These are phyloP conservation scores for Tephrocybe sp. DNA, from an alignment of 768 basidiomycete species.

Conservation along the genomic window DNA sequence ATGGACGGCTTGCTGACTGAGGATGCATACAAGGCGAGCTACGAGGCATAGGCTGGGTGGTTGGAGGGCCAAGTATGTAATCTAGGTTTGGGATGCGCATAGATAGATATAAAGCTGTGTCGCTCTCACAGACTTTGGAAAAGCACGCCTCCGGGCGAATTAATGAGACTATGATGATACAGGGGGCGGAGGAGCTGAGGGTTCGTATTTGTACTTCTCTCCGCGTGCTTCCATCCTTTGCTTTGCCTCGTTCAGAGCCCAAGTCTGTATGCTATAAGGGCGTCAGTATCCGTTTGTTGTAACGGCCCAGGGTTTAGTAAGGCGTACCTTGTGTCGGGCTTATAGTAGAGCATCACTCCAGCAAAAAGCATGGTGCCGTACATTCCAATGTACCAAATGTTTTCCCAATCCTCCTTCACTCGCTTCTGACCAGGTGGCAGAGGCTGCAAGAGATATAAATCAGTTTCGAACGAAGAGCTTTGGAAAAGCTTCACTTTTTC, in stretches of 20 bases:
- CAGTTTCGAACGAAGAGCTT: not conserved
- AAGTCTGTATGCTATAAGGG: constrained; percentile 75
- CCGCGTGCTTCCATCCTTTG: constrained; percentile 90
- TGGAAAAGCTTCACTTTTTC: constrained; percentile 66
- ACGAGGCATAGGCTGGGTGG: constrained; percentile 30
- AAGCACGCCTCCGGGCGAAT: not conserved
- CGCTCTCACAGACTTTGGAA: not conserved
- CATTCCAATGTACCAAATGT: constrained; percentile 89
- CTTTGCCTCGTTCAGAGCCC: constrained; percentile 91
- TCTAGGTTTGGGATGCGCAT: not conserved
- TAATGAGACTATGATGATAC: constrained; percentile 21
- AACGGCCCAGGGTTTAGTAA: not conserved
- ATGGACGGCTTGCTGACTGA: constrained; percentile 69
- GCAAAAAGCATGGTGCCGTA: constrained; percentile 83
- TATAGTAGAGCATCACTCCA: constrained; percentile 80
- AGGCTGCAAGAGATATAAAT: constrained; percentile 46
- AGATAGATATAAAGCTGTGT: constrained; percentile 9
- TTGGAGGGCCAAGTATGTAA: not conserved
- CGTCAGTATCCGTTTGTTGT: not conserved
- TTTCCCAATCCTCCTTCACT: constrained; percentile 90
- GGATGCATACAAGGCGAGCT: constrained; percentile 65
- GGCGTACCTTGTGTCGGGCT: constrained; percentile 90
- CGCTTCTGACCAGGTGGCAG: constrained; percentile 80
- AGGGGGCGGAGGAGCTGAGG: constrained; percentile 37
- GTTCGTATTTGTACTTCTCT: constrained; percentile 83